Conservation (phyloP, 192 early-diverging fungal genomes). For the Phlyctochytrium bullatum region DNA sequence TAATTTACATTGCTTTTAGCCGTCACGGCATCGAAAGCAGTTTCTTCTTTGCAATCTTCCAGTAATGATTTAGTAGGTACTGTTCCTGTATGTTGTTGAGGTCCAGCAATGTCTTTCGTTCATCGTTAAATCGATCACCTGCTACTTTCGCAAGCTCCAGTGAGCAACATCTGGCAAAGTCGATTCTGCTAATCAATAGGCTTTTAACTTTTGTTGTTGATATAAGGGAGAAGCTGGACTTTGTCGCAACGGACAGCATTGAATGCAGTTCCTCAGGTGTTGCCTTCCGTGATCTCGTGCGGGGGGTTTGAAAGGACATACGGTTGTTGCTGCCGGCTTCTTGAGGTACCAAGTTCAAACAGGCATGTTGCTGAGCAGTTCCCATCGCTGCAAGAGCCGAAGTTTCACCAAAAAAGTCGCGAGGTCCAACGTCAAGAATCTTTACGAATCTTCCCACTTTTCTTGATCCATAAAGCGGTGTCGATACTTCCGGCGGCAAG, state of each 20-base stretch:
- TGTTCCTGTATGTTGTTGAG: slow-evolving; percentile 7
- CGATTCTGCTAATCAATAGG: slow-evolving; percentile 10
- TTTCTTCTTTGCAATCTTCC: not conserved
- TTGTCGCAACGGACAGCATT: not conserved
- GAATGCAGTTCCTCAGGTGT: slow-evolving; percentile 1
- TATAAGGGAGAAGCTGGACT: slow-evolving; percentile 17
- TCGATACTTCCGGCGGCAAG: not conserved
- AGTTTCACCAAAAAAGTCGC: slow-evolving; percentile 23
- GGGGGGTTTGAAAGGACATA: not conserved
- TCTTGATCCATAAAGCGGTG: slow-evolving; percentile 6
- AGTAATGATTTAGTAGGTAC: slow-evolving; percentile 1
- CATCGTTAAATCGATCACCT: not conserved
- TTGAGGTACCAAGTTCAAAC: not conserved
- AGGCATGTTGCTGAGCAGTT: slow-evolving; percentile 14
- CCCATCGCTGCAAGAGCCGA: slow-evolving; percentile 20
- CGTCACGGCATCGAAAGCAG: too few species aligned
- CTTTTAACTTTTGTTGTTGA: slow-evolving; percentile 11
- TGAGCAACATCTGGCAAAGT: slow-evolving; percentile 5
- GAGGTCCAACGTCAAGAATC: not conserved
- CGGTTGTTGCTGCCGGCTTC: not conserved
- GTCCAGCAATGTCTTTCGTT: not conserved
- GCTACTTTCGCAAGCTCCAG: slow-evolving; percentile 6
- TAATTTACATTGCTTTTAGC: too few species aligned
- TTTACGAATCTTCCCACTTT: not conserved
- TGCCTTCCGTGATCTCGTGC: not conserved